phyloP scores from a whole-genome alignment of 2,329 filamentous ascomycete species.

The Pestalotiopsis fici region DNA sequence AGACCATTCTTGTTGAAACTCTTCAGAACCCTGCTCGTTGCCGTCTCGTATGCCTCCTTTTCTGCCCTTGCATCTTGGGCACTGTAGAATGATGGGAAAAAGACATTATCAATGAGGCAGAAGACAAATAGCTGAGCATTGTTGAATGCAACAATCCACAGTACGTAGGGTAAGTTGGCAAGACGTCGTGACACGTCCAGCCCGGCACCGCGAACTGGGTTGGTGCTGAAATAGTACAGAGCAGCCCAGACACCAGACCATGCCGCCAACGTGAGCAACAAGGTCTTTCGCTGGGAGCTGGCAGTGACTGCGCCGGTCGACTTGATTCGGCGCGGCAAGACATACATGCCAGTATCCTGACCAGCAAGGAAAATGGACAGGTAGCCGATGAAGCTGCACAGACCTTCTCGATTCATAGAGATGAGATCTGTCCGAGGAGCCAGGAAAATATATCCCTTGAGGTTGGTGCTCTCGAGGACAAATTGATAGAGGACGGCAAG shows the following conservation, averaged over 20 bases:
- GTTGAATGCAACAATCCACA: constrained; percentile 95
- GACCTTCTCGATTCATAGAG: constrained; percentile 88
- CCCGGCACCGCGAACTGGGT: constrained; percentile 69
- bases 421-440: constrained; percentile 78
- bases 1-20: constrained; percentile 90
- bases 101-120: constrained; percentile 72
- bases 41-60: constrained; percentile 61
- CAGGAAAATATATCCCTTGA: constrained; percentile 81
- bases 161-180: constrained; percentile 89
- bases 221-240: constrained; percentile 71
- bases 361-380: constrained; percentile 92
- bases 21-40: constrained; percentile 79
- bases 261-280: constrained; percentile 63
- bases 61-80: constrained; percentile 58
- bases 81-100: constrained; percentile 74
- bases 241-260: constrained; percentile 70
- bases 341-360: constrained; percentile 77
- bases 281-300: constrained; percentile 51
- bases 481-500: constrained; percentile 74
- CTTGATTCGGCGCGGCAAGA: constrained; percentile 64
- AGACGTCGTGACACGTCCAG: constrained; percentile 82
- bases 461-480: constrained; percentile 71
- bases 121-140: constrained; percentile 78
- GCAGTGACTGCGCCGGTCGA: constrained; percentile 42
- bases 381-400: constrained; percentile 95